Conservation (phyloP, 139 green algal species). For the Dunaliella primolecta region DNA sequence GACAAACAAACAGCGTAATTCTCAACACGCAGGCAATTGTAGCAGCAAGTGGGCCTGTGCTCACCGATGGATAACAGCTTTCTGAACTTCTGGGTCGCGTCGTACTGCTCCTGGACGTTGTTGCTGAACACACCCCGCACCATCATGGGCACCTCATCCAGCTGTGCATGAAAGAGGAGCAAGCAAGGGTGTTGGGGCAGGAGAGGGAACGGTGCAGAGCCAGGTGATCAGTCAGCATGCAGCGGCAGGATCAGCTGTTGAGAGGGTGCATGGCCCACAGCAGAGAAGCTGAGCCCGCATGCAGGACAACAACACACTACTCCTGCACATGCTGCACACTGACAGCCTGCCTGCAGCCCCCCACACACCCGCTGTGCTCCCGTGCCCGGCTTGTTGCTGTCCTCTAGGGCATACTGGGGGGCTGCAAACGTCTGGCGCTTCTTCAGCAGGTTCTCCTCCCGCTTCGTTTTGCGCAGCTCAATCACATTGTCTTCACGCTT, state of each 20-base stretch:
- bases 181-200: too few species aligned
- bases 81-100: slow-evolving; percentile 94
- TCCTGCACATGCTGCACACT: too few species aligned
- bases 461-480: slow-evolving; percentile 93
- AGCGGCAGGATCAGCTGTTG: too few species aligned
- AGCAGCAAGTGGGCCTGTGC: too few species aligned
- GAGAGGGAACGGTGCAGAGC: too few species aligned
- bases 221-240: too few species aligned
- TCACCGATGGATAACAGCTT: slow-evolving; percentile 97
- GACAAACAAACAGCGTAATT: too few species aligned
- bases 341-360: too few species aligned
- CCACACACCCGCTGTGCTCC: slow-evolving; percentile 7
- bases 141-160: slow-evolving; percentile 93
- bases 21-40: too few species aligned
- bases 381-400: slow-evolving; percentile 32
- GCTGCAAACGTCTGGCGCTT: slow-evolving; percentile 76
- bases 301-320: too few species aligned
- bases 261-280: too few species aligned
- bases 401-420: slow-evolving; percentile 42
- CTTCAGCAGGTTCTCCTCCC: slow-evolving; percentile 97
- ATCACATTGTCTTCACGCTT: slow-evolving; percentile 98
- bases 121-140: slow-evolving; percentile 84
- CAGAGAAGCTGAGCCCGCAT: too few species aligned
- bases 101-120: slow-evolving; percentile 83
- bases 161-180: slow-evolving; percentile 47